Evolutionary conservation across 2,329 filamentous ascomycete genomes (phyloP).

Genomic region (Ambrosiella xylebori): DNA sequence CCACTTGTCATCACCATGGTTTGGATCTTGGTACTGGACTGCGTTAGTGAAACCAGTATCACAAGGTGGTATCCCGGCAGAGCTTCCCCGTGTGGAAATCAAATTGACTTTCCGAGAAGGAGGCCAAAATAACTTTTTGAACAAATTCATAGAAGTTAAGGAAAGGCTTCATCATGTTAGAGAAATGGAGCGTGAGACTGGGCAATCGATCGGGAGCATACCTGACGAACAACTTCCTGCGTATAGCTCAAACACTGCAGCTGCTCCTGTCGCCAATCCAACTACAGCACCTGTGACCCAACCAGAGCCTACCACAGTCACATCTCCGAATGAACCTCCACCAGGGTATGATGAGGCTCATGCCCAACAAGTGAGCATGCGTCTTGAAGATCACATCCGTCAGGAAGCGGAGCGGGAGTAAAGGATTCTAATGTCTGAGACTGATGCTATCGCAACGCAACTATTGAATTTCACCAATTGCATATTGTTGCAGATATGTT

Average conservation of each 20-base stretch:
- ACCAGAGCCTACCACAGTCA: background rate
- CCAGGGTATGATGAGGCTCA: constrained; percentile 88
- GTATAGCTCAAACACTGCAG: constrained; percentile 29
- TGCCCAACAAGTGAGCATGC: constrained; percentile 42
- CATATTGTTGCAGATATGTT: background rate
- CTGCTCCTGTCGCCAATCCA: constrained; percentile 11
- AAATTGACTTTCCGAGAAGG: constrained; percentile 87
- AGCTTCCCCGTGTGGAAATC: constrained; percentile 57
- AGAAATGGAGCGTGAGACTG: constrained; percentile 53
- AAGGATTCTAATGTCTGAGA: constrained; percentile 7
- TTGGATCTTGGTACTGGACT: constrained; percentile 82
- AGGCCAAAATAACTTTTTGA: constrained; percentile 69
- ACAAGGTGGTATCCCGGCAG: constrained; percentile 64
- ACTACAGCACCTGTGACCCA: too few relatives aligned
- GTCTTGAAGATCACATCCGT: constrained; percentile 52
- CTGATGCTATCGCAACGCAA: background rate
- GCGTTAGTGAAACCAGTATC: constrained; percentile 63
- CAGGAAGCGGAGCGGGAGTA: constrained; percentile 50
- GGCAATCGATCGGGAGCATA: constrained; percentile 41
- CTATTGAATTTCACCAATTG: background rate
- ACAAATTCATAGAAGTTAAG: constrained; percentile 63
- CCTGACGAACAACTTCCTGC: constrained; percentile 77
- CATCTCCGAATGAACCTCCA: constrained; percentile 54
- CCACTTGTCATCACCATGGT: constrained; percentile 74
- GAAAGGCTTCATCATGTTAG: constrained; percentile 69